Evolutionary conservation across 352 stramenopile species (phyloP), one percentile per base, ranked within the genome.

Genomic region (Globisporangium mamillatum): DNA sequence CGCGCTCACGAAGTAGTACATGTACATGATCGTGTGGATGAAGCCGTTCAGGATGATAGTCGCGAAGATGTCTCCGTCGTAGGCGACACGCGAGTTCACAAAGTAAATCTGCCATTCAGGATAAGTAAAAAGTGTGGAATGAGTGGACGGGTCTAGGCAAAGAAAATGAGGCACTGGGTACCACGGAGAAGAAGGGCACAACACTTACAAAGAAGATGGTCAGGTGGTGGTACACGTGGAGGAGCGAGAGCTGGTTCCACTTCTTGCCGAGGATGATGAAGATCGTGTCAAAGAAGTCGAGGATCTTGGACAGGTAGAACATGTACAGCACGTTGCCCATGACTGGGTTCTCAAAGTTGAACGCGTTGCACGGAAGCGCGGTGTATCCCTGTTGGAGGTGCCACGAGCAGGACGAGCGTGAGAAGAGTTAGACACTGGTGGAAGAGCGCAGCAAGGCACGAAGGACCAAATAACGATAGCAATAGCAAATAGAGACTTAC

Each of bases 1-100:
- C 68, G 98, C 96, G 78, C 91, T 97, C 48, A 99, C 96, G 70
- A 98, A 98, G 91, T 99, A 99, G 81, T 99, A 99, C 48, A 94
- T 98, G 89, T 99, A 99, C 97, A 99, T 99, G 72, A 99, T 95
- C 27, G 94, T 98, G 82, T 99, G 97, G 73, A 99, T 98, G 76
- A 98, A 98, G 58, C 93, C 92, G 76, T 99, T 99, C 41, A 99
- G 77, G 36, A 98, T 84, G 71, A 99, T 97, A 38, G 96, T 99
- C 32, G 98, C 82, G 80, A 97, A 99, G 63, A 99, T 93, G 80
- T 99, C 97, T 60, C 96, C 96, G 79, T 99, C 96, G 73, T 98
- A 98, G 27, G 92, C 90, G 1, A 97, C 82, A 70, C 98, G 92
- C n/a, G 86, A 74, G 77, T 98, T 98, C 66, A 98, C 80, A 90